Evolutionary conservation across 2,329 filamentous ascomycete genomes (phyloP).

Genomic region (Saccharata proteae): DNA sequence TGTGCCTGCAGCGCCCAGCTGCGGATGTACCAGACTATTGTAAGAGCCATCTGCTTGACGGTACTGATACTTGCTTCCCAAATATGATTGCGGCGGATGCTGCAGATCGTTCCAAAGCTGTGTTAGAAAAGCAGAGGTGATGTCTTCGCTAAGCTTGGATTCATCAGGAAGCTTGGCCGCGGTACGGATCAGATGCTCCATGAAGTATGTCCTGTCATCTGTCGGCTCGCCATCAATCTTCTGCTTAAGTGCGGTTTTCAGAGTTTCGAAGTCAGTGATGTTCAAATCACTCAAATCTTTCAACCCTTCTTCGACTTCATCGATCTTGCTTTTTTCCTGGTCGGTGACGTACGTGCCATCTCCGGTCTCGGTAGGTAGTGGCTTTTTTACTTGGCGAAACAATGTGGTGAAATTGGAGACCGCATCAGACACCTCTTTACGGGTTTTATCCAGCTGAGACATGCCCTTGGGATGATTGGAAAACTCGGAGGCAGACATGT

Average conservation of each 20-base stretch:
- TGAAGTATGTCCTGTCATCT: constrained; percentile 50
- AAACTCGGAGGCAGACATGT: constrained; percentile 5
- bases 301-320: constrained; percentile 22
- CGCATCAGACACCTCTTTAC: constrained; percentile 2
- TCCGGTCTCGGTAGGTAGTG: constrained; percentile 27
- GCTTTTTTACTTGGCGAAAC: constrained; percentile 17
- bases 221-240: constrained; percentile 38
- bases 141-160: constrained; percentile 23
- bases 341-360: constrained; percentile 26
- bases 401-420: constrained; percentile 14
- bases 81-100: constrained; percentile 34
- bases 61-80: constrained; percentile 34
- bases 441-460: constrained; percentile 8
- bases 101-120: constrained; percentile 36
- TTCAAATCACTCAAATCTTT: constrained; percentile 21
- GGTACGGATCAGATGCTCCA: constrained; percentile 45
- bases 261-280: constrained; percentile 23
- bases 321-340: too few species aligned
- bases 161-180: constrained; percentile 31
- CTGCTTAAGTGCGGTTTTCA: constrained; percentile 23
- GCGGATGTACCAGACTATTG: constrained; percentile 49
- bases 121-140: constrained; percentile 33
- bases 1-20: constrained; percentile 52
- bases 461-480: constrained; percentile 5
- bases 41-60: constrained; percentile 37